phyloP scores from a whole-genome alignment of 805 yeast species.

The Lipomyces oligophaga region DNA sequence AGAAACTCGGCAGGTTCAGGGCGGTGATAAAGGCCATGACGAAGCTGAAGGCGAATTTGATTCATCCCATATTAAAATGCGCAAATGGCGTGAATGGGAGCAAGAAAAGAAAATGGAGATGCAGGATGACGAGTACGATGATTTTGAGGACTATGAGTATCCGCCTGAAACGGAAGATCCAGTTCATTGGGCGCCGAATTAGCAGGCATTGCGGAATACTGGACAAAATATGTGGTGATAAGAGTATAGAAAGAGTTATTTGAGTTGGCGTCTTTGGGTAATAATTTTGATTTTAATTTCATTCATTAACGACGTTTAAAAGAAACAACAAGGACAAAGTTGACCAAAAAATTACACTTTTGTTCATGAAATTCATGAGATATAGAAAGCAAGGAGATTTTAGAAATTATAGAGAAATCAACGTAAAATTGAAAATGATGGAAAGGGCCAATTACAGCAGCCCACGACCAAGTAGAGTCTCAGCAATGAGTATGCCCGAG shows the following conservation, averaged over 20 bases:
- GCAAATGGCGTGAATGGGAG: conserved; percentile 92
- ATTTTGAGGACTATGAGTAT: background rate
- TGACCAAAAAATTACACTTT: background rate
- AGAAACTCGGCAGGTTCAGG: conserved; percentile 77
- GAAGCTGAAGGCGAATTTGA: conserved; percentile 77
- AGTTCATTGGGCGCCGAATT: conserved; percentile 3
- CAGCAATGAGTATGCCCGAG: conserved; percentile 94
- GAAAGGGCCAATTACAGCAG: conserved; percentile 61
- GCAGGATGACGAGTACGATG: background rate
- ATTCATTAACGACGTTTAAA: background rate
- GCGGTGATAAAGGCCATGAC: conserved; percentile 65
- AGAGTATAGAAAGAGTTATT: background rate
- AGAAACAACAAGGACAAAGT: background rate
- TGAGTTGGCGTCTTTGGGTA: background rate
- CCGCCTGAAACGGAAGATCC: background rate
- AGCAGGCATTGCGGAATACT: background rate
- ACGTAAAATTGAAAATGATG: background rate
- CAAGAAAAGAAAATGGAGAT: conserved; percentile 42
- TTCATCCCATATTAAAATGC: conserved; percentile 84
- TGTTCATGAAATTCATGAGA: background rate
- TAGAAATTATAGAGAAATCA: too few relatives aligned
- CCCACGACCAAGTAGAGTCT: conserved; percentile 72
- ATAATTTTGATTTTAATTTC: too few relatives aligned
- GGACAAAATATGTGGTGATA: background rate
- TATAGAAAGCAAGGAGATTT: background rate